These are phyloP conservation scores for Strobilomyces dryophilus DNA, from an alignment of 768 basidiomycete genomes.

Conservation along the genomic window DNA sequence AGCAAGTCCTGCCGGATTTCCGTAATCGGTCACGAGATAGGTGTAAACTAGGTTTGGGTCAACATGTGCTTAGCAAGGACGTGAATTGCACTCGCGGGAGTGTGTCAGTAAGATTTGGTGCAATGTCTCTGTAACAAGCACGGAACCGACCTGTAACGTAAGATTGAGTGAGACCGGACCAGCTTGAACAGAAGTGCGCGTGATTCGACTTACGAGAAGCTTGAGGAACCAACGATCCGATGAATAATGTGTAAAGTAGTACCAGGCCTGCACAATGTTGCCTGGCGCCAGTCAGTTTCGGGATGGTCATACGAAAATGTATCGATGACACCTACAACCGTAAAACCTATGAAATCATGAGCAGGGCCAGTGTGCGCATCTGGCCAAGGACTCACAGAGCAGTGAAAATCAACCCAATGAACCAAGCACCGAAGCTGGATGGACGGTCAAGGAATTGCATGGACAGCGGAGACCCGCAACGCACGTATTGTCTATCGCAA, in stretches of 20 bases:
- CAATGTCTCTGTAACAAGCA: conserved; percentile 47
- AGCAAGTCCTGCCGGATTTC: conserved; percentile 17
- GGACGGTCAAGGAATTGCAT: no score
- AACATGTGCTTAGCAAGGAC: neutral
- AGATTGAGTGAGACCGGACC: neutral
- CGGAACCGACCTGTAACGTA: conserved; percentile 40
- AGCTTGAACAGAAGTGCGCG: neutral
- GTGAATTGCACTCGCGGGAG: conserved; percentile 31
- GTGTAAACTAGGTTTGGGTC: conserved; percentile 37
- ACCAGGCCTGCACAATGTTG: conserved; percentile 52
- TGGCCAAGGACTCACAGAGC: conserved; percentile 38
- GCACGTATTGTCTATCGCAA: no score
- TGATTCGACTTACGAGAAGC: conserved; percentile 35
- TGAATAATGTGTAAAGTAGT: conserved; percentile 47
- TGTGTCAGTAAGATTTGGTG: conserved; percentile 55
- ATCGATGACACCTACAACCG: conserved; percentile 38
- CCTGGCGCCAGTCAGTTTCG: conserved; percentile 33
- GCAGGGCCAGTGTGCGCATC: neutral
- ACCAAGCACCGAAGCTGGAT: conserved; percentile 45
- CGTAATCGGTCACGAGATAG: conserved; percentile 42
- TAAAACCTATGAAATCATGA: conserved; percentile 37
- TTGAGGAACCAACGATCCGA: conserved; percentile 48
- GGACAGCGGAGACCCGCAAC: no score
- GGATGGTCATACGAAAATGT: neutral
- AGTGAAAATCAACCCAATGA: conserved; percentile 47